A percentile compares a stretch with the other conserved stretches of the same genome.
Evolutionary conservation across 2,329 filamentous ascomycete species (phyloP).

Genomic region (Sclerotinia subarctica): DNA sequence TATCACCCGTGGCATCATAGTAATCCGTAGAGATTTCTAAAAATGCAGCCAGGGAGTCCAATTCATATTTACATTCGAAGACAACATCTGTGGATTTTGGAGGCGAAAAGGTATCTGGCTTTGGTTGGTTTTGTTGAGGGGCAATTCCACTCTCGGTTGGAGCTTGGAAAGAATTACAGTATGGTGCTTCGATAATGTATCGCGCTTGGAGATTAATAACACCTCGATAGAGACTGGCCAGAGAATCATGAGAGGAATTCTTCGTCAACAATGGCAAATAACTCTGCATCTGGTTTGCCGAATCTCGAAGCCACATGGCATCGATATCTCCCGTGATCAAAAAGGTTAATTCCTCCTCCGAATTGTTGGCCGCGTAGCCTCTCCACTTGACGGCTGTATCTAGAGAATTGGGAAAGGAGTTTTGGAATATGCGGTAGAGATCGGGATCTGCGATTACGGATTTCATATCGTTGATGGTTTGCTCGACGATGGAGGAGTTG

Average conservation of each 20-base stretch:
- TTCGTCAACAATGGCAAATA: constrained; percentile 60
- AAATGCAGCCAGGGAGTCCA: constrained; percentile 87
- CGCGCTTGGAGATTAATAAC: constrained; percentile 69
- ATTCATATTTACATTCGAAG: constrained; percentile 95
- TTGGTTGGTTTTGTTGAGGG: constrained; percentile 58
- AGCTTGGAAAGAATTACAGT: constrained; percentile 90
- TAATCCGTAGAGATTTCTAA: constrained; percentile 80
- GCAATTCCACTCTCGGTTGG: constrained; percentile 68
- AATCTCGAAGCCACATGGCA: constrained; percentile 88
- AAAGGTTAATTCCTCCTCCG: constrained; percentile 61
- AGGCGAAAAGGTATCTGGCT: constrained; percentile 57
- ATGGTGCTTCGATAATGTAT: constrained; percentile 67
- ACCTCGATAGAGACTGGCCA: constrained; percentile 66
- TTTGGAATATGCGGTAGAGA: constrained; percentile 66
- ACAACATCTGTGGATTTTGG: constrained; percentile 70
- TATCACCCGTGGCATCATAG: constrained; percentile 68
- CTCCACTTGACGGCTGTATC: constrained; percentile 71
- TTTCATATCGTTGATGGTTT: constrained; percentile 68
- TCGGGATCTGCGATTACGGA: constrained; percentile 71
- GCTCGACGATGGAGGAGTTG: constrained; percentile 71
- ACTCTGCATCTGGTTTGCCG: constrained; percentile 70
- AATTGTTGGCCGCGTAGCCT: constrained; percentile 54
- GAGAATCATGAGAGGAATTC: constrained; percentile 52
- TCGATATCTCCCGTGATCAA: constrained; percentile 64
- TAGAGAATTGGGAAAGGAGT: constrained; percentile 71